Evolutionary conservation across 2,329 filamentous ascomycete species (phyloP).

Genomic region (Knufia fluminis): DNA sequence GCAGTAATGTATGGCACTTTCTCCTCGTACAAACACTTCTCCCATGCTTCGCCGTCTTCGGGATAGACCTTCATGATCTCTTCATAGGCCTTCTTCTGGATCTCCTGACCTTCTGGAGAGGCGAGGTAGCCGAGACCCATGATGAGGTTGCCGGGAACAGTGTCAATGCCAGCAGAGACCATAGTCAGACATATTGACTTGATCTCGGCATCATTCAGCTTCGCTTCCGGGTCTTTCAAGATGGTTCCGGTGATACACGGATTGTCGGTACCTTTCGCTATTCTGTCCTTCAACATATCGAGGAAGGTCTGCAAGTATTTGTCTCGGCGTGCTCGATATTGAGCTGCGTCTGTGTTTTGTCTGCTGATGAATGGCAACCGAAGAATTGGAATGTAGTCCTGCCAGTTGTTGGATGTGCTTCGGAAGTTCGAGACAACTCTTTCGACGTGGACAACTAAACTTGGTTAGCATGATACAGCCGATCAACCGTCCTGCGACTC

Average conservation of each 20-base stretch:
- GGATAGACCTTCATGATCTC: conserved; percentile 66
- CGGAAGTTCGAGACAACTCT: conserved; percentile 66
- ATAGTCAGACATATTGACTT: conserved; percentile 76
- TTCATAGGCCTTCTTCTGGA: conserved; percentile 59
- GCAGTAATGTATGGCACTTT: conserved; percentile 70
- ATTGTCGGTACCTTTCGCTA: conserved; percentile 54
- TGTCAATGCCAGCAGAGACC: conserved; percentile 73
- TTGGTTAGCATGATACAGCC: conserved; percentile 1
- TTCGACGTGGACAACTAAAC: conserved; percentile 60
- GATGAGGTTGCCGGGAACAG: conserved; percentile 68
- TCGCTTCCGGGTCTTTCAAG: conserved; percentile 59
- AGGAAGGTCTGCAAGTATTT: conserved; percentile 54
- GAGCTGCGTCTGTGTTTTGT: conserved; percentile 50
- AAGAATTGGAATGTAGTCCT: conserved; percentile 72
- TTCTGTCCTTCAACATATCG: conserved; percentile 50
- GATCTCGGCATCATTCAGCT: conserved; percentile 62
- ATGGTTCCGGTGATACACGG: conserved; percentile 63
- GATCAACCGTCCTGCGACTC: neutral
- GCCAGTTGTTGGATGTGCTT: conserved; percentile 73
- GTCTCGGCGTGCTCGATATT: conserved; percentile 60
- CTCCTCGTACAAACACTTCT: conserved; percentile 61
- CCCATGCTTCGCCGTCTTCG: conserved; percentile 61
- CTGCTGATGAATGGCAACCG: conserved; percentile 52
- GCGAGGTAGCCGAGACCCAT: conserved; percentile 71
- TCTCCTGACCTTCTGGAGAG: conserved; percentile 56